phyloP scores from a whole-genome alignment of 176 grass and related monocot genomes.

The Eragrostis curvula region DNA sequence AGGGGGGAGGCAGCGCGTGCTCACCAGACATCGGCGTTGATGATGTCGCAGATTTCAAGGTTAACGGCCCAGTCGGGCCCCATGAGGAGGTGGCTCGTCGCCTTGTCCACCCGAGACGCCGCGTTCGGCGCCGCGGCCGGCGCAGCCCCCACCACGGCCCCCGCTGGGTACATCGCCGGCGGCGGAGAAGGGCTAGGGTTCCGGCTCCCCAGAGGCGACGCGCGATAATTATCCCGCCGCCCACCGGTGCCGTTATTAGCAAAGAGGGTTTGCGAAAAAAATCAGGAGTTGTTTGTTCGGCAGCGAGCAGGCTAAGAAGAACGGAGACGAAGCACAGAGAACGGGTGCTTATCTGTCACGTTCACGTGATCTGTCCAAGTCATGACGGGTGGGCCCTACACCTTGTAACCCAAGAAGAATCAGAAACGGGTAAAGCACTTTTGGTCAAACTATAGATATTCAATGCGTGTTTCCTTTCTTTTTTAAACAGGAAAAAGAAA shows the following conservation, averaged over 20 bases:
- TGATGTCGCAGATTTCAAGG: slow-evolving; percentile 87
- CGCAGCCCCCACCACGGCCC: slow-evolving; percentile 29
- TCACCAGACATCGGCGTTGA: slow-evolving; percentile 83
- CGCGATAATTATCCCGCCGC: neutral
- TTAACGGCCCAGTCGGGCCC: slow-evolving; percentile 93
- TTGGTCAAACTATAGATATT: neutral
- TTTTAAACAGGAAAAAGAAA: neutral
- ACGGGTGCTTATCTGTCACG: slow-evolving; percentile 1
- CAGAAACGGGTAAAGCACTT: neutral
- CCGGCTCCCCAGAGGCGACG: slow-evolving; percentile 10
- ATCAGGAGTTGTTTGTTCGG: slow-evolving; percentile 11
- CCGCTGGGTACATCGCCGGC: slow-evolving; percentile 48
- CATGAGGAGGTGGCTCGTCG: slow-evolving; percentile 80
- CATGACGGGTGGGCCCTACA: slow-evolving; percentile 15
- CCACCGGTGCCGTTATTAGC: slow-evolving; percentile 29
- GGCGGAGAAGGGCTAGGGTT: slow-evolving; percentile 41
- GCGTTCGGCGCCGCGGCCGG: slow-evolving; percentile 43
- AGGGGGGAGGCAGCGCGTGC: slow-evolving; percentile 6
- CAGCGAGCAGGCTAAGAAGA: slow-evolving; percentile 14
- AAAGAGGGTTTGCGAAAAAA: slow-evolving; percentile 19
- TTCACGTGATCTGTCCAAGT: neutral
- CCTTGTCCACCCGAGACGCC: slow-evolving; percentile 80
- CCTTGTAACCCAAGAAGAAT: neutral
- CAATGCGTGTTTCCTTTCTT: neutral
- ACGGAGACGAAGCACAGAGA: neutral